Evolutionary conservation across 2,329 filamentous ascomycete genomes (phyloP).

Genomic region (Fusarium nurragi): DNA sequence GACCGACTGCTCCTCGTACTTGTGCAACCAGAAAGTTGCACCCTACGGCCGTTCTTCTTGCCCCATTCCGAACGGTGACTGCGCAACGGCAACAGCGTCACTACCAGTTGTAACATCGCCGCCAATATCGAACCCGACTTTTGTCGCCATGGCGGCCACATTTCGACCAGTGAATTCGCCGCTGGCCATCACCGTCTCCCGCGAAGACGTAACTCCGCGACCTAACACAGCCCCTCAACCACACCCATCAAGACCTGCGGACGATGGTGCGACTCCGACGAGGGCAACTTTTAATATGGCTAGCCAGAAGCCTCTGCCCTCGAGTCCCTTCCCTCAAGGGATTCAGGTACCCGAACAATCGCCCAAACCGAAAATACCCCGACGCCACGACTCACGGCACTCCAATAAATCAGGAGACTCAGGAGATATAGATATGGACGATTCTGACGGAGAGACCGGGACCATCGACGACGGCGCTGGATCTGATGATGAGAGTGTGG

Average conservation of each 20-base stretch:
- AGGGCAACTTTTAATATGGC: conserved; percentile 62
- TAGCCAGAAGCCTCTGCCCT: conserved; percentile 64
- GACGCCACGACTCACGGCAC: conserved; percentile 65
- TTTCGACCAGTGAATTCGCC: conserved; percentile 61
- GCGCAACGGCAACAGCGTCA: conserved; percentile 20
- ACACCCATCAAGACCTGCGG: conserved; percentile 45
- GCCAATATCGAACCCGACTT: conserved; percentile 13
- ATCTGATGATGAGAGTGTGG: conserved; percentile 73
- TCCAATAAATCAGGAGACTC: conserved; percentile 69
- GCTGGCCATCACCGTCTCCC: conserved; percentile 47
- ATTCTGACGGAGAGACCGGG: conserved; percentile 72
- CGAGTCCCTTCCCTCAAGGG: conserved; percentile 61
- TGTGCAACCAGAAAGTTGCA: conserved; percentile 36
- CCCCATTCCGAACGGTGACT: conserved; percentile 18
- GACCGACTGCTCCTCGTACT: conserved; percentile 30
- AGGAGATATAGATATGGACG: conserved; percentile 80
- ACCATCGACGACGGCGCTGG: conserved; percentile 60
- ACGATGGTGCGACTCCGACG: conserved; percentile 70
- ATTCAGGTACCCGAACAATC: conserved; percentile 56
- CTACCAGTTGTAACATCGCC: conserved; percentile 16
- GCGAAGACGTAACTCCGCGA: conserved; percentile 50
- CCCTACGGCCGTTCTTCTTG: conserved; percentile 18
- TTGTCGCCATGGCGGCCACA: conserved; percentile 57
- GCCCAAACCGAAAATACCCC: conserved; percentile 53
- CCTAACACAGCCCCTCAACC: conserved; percentile 50